Evolutionary conservation across 371 early-diverging fungal species (phyloP), one percentile per base, ranked within the genome.

Genomic region (Gilbertella persicaria): DNA sequence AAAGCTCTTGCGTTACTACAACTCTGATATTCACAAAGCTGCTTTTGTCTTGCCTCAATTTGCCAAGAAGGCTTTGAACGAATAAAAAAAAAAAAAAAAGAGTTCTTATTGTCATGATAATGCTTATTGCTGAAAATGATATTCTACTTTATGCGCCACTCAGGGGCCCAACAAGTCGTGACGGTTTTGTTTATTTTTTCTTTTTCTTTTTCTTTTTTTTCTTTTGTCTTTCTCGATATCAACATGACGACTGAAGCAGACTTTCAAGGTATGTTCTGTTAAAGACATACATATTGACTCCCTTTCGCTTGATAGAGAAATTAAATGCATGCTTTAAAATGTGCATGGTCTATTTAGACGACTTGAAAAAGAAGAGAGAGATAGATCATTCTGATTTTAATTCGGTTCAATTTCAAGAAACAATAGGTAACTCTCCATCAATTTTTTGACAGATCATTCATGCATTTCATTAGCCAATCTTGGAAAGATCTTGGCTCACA

Each of bases 21-120:
- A 90, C 77, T 66, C 90, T 43, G 91, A 92, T n/a, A 81, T 98
- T 46, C 98, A 98, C 80, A 75, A 82, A 64, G 94, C 95, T 16
- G 86, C 94, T 58, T 97, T 98, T 68, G 80, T 91, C 28, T 79
- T 96, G 50, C 97, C 98, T 53, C 88, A 89, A 71, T 98, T 98
- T 66, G 88, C 89, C 51, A 84, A 78, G 75, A 68, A 75, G 60
- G 75, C 55, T 26, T 64, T 78, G 58, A 57, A 76, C 50, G 67
- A 73, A 54, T 58, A 51, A 57, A n/a, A n/a, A n/a, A n/a, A n/a
- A n/a, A n/a, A n/a, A n/a, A n/a, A n/a, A n/a, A n/a, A n/a, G n/a
- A n/a, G n/a, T n/a, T n/a, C n/a, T n/a, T n/a, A n/a, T n/a, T n/a
- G n/a, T n/a, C n/a, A n/a, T n/a, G n/a, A n/a, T n/a, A n/a, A n/a